Evolutionary conservation across 306 rosid genomes (phyloP).

Genomic region (Lathyrus oleraceus): DNA sequence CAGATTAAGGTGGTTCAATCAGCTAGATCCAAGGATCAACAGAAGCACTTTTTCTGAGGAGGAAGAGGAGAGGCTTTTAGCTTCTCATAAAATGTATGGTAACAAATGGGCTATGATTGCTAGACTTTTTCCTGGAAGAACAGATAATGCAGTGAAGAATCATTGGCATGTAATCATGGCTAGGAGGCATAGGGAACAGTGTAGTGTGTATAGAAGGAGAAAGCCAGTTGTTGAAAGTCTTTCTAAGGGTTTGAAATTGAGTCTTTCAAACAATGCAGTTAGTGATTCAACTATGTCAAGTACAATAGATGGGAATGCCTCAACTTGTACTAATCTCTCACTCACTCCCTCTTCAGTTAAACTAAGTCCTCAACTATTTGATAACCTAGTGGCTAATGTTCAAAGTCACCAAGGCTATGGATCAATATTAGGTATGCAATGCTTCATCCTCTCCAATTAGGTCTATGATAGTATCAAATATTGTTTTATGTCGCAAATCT

Average conservation of each 20-base stretch:
- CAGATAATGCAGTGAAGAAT: conserved; percentile 93
- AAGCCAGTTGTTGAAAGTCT: conserved; percentile 36
- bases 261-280: conserved; percentile 43
- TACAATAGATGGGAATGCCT: conserved; percentile 58
- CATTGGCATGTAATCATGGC: conserved; percentile 97
- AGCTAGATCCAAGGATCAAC: conserved; percentile 84
- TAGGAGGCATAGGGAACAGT: conserved; percentile 66
- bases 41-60: conserved; percentile 65
- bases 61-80: conserved; percentile 73
- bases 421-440: conserved; percentile 47
- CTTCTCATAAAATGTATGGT: conserved; percentile 68
- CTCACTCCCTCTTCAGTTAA: conserved; percentile 53
- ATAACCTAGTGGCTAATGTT: conserved; percentile 10
- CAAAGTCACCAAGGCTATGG: conserved; percentile 34
- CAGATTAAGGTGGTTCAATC: conserved; percentile 95
- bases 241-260: conserved; percentile 35
- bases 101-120: conserved; percentile 95
- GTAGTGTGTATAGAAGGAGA: conserved; percentile 58
- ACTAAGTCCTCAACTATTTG: conserved; percentile 14
- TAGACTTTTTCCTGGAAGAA: conserved; percentile 83
- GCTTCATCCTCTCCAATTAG: background rate
- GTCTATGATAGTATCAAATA: background rate
- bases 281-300: conserved; percentile 65
- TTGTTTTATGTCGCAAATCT: background rate
- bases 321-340: conserved; percentile 67